phyloP scores from a whole-genome alignment of 169 alveolate genomes.

The Plasmodium cynomolgi region DNA sequence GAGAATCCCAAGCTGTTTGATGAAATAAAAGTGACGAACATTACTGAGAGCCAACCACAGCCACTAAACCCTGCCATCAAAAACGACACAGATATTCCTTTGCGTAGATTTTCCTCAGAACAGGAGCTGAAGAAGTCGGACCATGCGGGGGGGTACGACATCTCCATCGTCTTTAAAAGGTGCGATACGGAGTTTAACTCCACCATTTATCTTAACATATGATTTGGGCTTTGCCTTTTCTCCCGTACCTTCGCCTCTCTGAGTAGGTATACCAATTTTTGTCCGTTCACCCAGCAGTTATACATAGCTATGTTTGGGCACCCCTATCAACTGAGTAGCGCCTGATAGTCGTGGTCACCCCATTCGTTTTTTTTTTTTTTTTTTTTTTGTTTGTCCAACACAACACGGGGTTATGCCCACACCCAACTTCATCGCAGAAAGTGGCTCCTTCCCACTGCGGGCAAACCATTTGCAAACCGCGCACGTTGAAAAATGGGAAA shows the following conservation, averaged over 20 bases:
- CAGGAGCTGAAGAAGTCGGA: constrained; percentile 48
- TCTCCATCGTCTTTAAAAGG: constrained; percentile 43
- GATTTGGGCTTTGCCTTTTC: background rate
- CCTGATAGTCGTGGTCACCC: background rate
- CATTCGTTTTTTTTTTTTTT: background rate
- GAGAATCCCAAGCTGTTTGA: constrained; percentile 68
- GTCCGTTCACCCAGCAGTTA: background rate
- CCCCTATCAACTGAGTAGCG: background rate
- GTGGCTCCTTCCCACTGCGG: background rate
- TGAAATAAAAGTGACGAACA: constrained; percentile 37
- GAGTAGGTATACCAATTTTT: background rate
- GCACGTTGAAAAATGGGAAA: background rate
- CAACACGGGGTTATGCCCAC: background rate
- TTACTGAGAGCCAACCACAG: constrained; percentile 64
- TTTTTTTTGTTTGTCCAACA: background rate
- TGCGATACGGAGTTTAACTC: constrained; percentile 59
- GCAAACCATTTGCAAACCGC: too few relatives aligned
- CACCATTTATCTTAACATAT: constrained; percentile 48
- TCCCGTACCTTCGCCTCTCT: background rate
- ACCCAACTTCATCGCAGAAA: background rate
- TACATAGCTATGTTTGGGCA: background rate
- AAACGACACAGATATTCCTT: constrained; percentile 81
- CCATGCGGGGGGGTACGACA: constrained; percentile 64
- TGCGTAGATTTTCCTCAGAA: constrained; percentile 74
- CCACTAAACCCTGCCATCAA: constrained; percentile 85